phyloP scores from a whole-genome alignment of 257 asterid species.

The Solanum medicagineum region DNA sequence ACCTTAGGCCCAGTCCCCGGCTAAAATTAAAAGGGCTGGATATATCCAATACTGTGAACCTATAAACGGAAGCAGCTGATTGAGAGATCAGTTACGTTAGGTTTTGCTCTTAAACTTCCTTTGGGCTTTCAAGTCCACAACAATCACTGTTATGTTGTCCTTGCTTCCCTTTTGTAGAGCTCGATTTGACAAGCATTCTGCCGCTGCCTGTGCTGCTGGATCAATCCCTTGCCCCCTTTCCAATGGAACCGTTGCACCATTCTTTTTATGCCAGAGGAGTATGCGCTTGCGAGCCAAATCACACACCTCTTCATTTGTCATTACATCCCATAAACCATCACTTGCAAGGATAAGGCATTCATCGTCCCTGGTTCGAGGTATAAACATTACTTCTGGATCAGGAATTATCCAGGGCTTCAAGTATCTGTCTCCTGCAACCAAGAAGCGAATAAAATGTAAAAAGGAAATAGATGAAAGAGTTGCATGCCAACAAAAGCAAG shows the following conservation, averaged over 20 bases:
- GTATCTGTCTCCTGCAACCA: slow-evolving; percentile 66
- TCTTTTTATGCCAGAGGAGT: slow-evolving; percentile 67
- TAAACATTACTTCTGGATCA: slow-evolving; percentile 72
- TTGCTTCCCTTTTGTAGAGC: slow-evolving; percentile 89
- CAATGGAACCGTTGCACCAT: slow-evolving; percentile 21
- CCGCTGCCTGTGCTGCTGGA: slow-evolving; percentile 95
- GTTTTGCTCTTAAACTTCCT: slow-evolving; percentile 51
- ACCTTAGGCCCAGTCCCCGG: slow-evolving; percentile 13
- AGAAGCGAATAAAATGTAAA: background rate
- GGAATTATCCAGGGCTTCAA: slow-evolving; percentile 89
- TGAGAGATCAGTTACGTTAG: slow-evolving; percentile 7
- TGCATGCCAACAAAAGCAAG: background rate
- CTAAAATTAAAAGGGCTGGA: slow-evolving; percentile 25
- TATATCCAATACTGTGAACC: background rate
- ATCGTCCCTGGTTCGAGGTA: slow-evolving; percentile 67
- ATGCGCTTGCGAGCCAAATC: slow-evolving; percentile 73
- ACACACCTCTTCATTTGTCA: slow-evolving; percentile 81
- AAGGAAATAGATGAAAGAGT: background rate
- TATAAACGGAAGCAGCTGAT: background rate
- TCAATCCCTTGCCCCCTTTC: slow-evolving; percentile 75
- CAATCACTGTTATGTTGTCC: slow-evolving; percentile 71
- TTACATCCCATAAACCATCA: slow-evolving; percentile 93
- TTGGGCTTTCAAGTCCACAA: slow-evolving; percentile 75
- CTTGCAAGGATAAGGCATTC: slow-evolving; percentile 81
- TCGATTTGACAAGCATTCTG: slow-evolving; percentile 66